Base-by-base conservation (phyloP, 768 basidiomycete species). In the Auricularia auricula-judae region DNA sequence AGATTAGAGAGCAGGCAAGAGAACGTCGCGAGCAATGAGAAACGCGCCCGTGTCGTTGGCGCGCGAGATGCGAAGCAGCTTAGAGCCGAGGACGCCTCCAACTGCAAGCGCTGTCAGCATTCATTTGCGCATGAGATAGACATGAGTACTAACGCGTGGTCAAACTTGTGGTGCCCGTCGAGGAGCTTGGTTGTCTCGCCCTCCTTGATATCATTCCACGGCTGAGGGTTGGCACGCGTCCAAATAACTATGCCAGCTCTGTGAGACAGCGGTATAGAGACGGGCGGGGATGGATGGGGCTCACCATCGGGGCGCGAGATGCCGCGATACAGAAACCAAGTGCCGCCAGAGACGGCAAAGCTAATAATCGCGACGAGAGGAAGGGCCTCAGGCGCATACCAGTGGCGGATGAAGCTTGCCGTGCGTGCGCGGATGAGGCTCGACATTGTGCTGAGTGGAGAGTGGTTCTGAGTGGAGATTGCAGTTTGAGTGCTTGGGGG, bases 161-260 rank as follows among this genome's bases (percentile, higher is more conserved):
- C 81, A 69, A 92, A 91, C 69, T 84, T 86, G 72, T 88, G 85
- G 77, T 86, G 85, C 43, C 89, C 82, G 53, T 81, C 73, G 72
- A 85, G 70, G 65, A 93, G 53, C 76, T 93, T 93, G 62, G 82
- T 88, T 68, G 83, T 83, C 75, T 93, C 85, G 70, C 86, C 80
- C 43, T 81, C 85, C 73, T 89, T 81, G 72, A 93, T 81, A 65
- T 83, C 81, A 76, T 91, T 90, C 89, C 90, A 94, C n/a, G 93
- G 93, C 23, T 85, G 86, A 43, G 91, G 91, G 80, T 95, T 94
- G 73, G 71, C 73, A 73, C 77, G 82, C 70, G 84, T 81, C 85
- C 85, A 86, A 65, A 85, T 74, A 64, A 85, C 83, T 84, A 64
- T 3, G 64, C 2, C 14, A 51, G 8, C 47, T 16, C 47, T 8